phyloP scores from a whole-genome alignment of 257 asterid species.

The Solanum etuberosum region DNA sequence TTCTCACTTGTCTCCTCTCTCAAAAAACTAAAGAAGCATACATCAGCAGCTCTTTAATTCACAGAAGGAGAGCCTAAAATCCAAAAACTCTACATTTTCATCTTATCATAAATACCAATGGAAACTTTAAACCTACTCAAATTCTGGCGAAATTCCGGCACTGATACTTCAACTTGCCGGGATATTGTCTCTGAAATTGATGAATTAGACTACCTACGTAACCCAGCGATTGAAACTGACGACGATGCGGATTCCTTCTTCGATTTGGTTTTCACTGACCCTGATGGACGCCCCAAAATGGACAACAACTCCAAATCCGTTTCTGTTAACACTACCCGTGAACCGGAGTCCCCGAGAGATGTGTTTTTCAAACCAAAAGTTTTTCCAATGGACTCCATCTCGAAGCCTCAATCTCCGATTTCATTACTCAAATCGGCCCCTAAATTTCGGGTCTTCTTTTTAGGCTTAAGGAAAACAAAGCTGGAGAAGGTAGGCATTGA shows the following conservation, averaged over 20 bases:
- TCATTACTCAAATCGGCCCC: constrained; percentile 48
- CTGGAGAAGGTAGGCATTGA: constrained; percentile 20
- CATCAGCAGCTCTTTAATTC: neutral
- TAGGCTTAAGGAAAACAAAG: constrained; percentile 43
- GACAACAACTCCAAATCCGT: neutral
- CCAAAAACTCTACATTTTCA: neutral
- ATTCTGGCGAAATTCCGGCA: constrained; percentile 43
- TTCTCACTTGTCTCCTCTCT: neutral
- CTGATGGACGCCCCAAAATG: neutral
- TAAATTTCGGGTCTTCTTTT: constrained; percentile 37
- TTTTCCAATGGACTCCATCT: constrained; percentile 2
- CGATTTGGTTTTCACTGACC: neutral
- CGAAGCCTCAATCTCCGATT: constrained; percentile 37
- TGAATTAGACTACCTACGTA: constrained; percentile 7
- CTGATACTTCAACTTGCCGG: constrained; percentile 19
- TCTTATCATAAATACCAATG: constrained; percentile 14
- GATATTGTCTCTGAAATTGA: constrained; percentile 12
- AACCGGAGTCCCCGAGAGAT: constrained; percentile 25
- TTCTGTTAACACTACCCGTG: constrained; percentile 34
- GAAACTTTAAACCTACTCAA: constrained; percentile 43
- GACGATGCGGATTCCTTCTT: neutral
- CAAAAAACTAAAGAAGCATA: neutral
- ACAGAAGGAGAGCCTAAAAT: neutral
- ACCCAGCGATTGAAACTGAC: constrained; percentile 7
- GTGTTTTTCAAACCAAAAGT: constrained; percentile 20